Base-by-base conservation (phyloP, 202 grass and related monocot genomes). In the Thinopyrum obtusiflorum region DNA sequence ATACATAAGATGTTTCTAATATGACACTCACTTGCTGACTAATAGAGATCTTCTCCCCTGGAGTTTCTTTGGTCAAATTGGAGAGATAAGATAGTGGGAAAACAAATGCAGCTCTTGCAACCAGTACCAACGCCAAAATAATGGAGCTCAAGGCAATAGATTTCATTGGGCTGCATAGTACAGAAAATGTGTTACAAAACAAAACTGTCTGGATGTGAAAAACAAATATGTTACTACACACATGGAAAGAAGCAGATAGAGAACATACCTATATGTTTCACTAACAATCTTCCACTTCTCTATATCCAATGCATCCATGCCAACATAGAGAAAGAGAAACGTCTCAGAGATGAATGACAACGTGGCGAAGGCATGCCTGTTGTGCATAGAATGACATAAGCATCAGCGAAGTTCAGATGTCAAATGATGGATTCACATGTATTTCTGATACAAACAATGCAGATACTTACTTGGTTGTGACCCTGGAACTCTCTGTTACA, bases 291-390 rank as follows among this genome's bases (percentile, higher is more conserved):
- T 88, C 95, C 95, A 97, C 84, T 97, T 97, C 79, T 97, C 95
- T 71, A 97, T 97, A 80, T 97, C 95, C 82, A 97, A 64, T 28
- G 95, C 95, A 93, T 97, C 95, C 95, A 97, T 97, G 61, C 95
- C 95, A 84, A 97, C 92, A 70, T 97, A 97, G 28, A 97, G 92
- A 92, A 97, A 97, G 12, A 97, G 83, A 84, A 95, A 97, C 27
- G 76, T 94, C 86, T 97, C 95, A 2, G 95, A 71, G 46, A 97
- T 97, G 80, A 97, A 97, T 49, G 95, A 97, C 85, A 95, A 72
- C 68, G 92, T 95, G 1, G 95, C 95, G 88, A 97, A 97, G 68
- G 87, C 78, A 77, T 97, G 95, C 89, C 92, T 97, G 71, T 62
- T 64, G 8, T 42, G n/a, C 65, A 77, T 84, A 20, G 55, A 71